Conservation (phyloP, 345 rosid species). For the Ricinus communis region DNA sequence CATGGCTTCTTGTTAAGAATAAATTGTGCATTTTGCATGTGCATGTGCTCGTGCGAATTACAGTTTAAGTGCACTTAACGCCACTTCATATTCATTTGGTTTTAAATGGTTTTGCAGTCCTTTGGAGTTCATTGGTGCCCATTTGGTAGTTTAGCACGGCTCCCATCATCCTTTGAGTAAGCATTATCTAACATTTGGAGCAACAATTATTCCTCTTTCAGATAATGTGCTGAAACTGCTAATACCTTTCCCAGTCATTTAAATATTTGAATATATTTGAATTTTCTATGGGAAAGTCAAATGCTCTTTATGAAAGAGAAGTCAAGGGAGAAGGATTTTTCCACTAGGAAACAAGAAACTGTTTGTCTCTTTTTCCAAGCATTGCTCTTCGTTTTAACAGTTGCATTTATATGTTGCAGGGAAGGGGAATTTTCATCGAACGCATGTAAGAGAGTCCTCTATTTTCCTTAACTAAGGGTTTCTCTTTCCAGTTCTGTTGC, state of each 20-base stretch:
- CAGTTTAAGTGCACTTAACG: slow-evolving; percentile 11
- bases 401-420: slow-evolving; percentile 41
- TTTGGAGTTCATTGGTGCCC: slow-evolving; percentile 98
- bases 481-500: not conserved
- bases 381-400: not conserved
- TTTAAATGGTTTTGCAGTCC: slow-evolving; percentile 56
- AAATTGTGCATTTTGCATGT: not conserved
- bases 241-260: not conserved
- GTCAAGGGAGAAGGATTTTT: not conserved
- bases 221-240: slow-evolving; percentile 10
- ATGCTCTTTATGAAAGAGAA: not conserved
- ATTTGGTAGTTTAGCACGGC: slow-evolving; percentile 71
- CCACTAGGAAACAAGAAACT: not conserved
- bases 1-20: not conserved
- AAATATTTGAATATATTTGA: not conserved
- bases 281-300: not conserved
- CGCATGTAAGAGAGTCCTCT: slow-evolving; percentile 61
- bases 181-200: slow-evolving; percentile 26
- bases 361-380: slow-evolving; percentile 17
- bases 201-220: slow-evolving; percentile 14
- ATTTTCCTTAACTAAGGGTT: slow-evolving; percentile 22
- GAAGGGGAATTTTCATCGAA: slow-evolving; percentile 76
- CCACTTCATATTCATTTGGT: slow-evolving; percentile 16
- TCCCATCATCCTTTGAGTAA: slow-evolving; percentile 67
- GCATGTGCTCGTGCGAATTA: not conserved